These are phyloP conservation scores for Exophiala spinifera DNA, from an alignment of 2,329 filamentous ascomycete species.

Conservation along the genomic window DNA sequence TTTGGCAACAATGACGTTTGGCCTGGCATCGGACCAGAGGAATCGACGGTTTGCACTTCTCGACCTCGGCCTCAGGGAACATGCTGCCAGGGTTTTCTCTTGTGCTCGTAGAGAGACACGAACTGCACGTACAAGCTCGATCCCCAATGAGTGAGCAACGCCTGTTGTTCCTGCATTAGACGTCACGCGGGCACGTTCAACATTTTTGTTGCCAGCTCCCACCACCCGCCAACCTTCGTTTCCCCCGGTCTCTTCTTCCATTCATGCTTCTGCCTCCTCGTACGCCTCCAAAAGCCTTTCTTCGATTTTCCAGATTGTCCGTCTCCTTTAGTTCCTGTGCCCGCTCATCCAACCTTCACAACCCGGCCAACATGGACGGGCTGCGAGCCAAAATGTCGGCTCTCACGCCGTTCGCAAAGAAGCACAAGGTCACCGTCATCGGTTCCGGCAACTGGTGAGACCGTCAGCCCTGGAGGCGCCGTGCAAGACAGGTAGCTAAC, in stretches of 20 bases:
- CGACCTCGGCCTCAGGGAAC: neutral
- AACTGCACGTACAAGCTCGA: too few relatives aligned
- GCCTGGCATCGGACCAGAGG: too few relatives aligned
- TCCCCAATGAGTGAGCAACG: neutral
- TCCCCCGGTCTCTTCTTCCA: neutral
- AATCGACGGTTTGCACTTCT: neutral
- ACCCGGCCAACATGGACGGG: slow-evolving; percentile 19
- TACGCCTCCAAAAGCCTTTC: neutral
- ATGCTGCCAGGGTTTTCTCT: neutral
- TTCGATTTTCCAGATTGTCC: slow-evolving; percentile 18
- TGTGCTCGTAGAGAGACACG: too few relatives aligned
- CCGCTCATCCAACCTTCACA: neutral
- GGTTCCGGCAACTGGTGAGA: slow-evolving; percentile 95
- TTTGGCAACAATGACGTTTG: too few relatives aligned
- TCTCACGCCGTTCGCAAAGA: slow-evolving; percentile 57
- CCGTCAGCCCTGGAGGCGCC: neutral
- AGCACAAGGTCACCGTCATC: slow-evolving; percentile 89
- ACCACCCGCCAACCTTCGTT: neutral
- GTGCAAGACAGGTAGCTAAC: neutral
- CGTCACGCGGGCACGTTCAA: slow-evolving; percentile 2
- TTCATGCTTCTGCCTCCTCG: slow-evolving; percentile 21
- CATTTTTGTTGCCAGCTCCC: neutral
- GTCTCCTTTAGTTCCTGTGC: slow-evolving; percentile 1
- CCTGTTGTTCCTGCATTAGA: slow-evolving; percentile 2
- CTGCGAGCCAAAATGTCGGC: slow-evolving; percentile 44